Conservation (phyloP, 148 eudicot genomes). For the Cornus controversa region DNA sequence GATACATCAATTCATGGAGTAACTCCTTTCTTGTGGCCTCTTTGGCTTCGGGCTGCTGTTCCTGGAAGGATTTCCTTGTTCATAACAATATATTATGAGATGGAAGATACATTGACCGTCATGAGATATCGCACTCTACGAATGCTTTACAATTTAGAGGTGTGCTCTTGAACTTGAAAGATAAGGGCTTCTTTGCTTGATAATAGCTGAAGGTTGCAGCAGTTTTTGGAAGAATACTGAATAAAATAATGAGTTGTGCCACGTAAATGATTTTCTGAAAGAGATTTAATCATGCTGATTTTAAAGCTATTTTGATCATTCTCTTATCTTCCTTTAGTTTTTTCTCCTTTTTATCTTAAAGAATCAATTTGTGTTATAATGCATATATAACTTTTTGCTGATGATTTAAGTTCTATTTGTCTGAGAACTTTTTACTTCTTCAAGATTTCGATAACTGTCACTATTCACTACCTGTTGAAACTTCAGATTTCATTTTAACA, state of each 20-base stretch:
- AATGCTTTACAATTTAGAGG: constrained; percentile 80
- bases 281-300: not conserved
- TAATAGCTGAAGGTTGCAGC: too few species aligned
- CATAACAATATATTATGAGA: constrained; percentile 76
- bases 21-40: constrained; percentile 73
- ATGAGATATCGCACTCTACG: constrained; percentile 85
- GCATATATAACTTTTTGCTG: not conserved
- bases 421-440: not conserved
- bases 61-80: constrained; percentile 66
- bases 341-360: not conserved
- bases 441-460: not conserved
- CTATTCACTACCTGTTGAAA: not conserved
- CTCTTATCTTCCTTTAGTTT: not conserved
- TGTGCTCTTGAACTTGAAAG: constrained; percentile 12
- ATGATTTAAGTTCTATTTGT: not conserved
- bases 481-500: not conserved
- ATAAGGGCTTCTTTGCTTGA: not conserved
- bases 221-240: not conserved
- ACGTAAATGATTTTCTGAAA: not conserved
- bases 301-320: not conserved
- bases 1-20: constrained; percentile 48
- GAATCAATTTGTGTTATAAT: not conserved
- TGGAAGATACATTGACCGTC: constrained; percentile 56
- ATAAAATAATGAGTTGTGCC: not conserved
- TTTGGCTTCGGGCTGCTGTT: constrained; percentile 89